Evolutionary conservation across 1,284 basidiomycete genomes (phyloP).

Genomic region (Apiotrichum domesticum): DNA sequence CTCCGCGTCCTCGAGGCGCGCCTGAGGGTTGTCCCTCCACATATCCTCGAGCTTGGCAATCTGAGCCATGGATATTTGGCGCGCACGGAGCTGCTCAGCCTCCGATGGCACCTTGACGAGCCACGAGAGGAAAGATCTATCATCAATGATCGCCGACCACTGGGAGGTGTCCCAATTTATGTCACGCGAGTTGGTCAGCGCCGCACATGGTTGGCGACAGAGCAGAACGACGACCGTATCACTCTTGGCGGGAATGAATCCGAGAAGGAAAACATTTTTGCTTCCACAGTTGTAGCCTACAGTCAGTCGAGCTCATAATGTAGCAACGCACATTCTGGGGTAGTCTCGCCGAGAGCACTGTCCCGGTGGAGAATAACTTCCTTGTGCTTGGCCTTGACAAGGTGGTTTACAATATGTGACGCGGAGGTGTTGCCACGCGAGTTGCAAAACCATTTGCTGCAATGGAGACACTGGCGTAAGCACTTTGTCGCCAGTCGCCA

Average conservation of each 20-base stretch:
- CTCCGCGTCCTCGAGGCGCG: conserved; percentile 92
- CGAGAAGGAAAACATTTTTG: conserved; percentile 98
- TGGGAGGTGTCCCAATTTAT: conserved; percentile 97
- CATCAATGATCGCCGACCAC: conserved; percentile 98
- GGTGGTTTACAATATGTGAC: conserved; percentile 97
- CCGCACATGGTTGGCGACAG: conserved; percentile 96
- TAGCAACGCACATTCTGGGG: conserved; percentile 67
- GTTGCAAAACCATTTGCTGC: conserved; percentile 99
- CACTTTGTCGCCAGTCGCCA: background rate
- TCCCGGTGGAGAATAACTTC: conserved; percentile 95
- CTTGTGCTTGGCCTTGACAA: conserved; percentile 98
- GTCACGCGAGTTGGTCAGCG: conserved; percentile 79
- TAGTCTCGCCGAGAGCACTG: conserved; percentile 90
- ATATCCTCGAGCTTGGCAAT: conserved; percentile 96
- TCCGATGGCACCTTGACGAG: conserved; percentile 95
- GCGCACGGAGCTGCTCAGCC: conserved; percentile 86
- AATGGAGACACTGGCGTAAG: conserved; percentile 64
- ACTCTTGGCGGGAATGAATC: conserved; percentile 98
- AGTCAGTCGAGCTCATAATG: conserved; percentile 4
- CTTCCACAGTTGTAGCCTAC: conserved; percentile 90
- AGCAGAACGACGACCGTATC: conserved; percentile 98
- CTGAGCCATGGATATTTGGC: conserved; percentile 92
- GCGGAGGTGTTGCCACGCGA: conserved; percentile 97
- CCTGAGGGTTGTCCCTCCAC: conserved; percentile 93
- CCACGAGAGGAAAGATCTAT: conserved; percentile 97